These are phyloP conservation scores for Paramecium pentaurelia DNA, from an alignment of 73 alveolate species.

Conservation along the genomic window DNA sequence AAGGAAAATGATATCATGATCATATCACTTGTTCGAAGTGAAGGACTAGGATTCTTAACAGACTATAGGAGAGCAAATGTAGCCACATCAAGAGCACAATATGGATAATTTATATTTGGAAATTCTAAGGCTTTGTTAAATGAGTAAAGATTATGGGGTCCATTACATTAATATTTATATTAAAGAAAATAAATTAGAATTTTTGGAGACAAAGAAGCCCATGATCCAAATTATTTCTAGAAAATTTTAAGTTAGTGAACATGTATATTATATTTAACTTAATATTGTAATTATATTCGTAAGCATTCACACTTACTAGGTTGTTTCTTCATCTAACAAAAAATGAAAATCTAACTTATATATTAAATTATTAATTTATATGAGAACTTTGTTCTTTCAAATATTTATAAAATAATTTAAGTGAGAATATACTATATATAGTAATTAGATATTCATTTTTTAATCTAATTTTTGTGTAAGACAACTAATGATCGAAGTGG, in stretches of 20 bases:
- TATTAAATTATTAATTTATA: neutral
- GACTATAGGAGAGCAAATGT: constrained; percentile 25
- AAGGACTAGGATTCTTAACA: constrained; percentile 32
- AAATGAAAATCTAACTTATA: neutral
- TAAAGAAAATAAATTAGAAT: neutral
- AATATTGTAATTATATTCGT: neutral
- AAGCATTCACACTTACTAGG: no score
- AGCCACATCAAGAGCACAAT: constrained; percentile 18
- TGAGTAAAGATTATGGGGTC: neutral
- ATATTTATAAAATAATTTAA: neutral
- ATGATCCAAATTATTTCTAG: neutral
- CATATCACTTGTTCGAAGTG: constrained; percentile 37
- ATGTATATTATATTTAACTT: neutral
- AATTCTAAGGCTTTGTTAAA: neutral
- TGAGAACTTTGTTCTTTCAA: neutral
- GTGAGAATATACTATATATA: neutral
- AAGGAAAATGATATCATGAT: constrained; percentile 33
- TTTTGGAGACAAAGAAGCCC: neutral
- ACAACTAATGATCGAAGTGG: neutral
- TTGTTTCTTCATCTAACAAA: neutral
- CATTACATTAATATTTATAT: neutral
- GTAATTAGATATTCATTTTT: neutral
- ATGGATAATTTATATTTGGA: constrained; percentile 14
- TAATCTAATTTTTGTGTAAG: neutral
- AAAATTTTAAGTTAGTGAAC: neutral